Evolutionary conservation across 2,329 filamentous ascomycete species (phyloP), one percentile per base, ranked within the genome.

Genomic region (Fusarium chuoi): DNA sequence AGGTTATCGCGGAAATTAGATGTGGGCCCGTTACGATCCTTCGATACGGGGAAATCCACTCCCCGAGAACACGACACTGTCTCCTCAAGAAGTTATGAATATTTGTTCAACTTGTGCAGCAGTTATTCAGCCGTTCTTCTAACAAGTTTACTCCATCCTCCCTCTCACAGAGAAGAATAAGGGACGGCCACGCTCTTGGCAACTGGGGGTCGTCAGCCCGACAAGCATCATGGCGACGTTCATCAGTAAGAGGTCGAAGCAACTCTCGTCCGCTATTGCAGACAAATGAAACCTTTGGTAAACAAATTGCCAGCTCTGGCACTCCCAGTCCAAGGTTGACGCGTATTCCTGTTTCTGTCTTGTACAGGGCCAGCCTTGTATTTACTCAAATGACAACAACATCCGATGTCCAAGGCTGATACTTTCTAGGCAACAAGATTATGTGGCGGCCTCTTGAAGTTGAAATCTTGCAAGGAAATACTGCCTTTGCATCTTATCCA

Each of bases 61-160:
- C 20, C 41, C 69, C 59, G 55, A 73, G n/a, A 70, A 44, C n/a
- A 59, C 36, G 56, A 24, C 12, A 26, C 20, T n/a, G 22, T 57
- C 39, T 30, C 28, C 22, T 11, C 8, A 15, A 13, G 18, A 15
- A 38, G 11, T 60, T 54, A 39, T 60, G 45, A 33, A 54, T 39
- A 41, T 18, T 54, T 30, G 38, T 49, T n/a, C 33, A 58, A 13
- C 20, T 28, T 28, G 24, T 49, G 41, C 41, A 28, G 41, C 41
- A 28, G 9, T 7, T 35, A 36, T 35, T 28, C 4, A 28, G 11
- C 24, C 6, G 15, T n/a, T 18, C 51, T 14, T 30, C 35, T 18
- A n/a, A 11, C 11, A 18, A 28, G 11, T 41, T 6, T 18, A 10
- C 51, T 41, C 30, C 1, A 49, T 36, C 7, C 26, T 49, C 18